A percentile compares a stretch with the other conserved stretches of the same genome.
Conservation (phyloP, 441 rosid species). For the Pelargonium fulgidum region DNA sequence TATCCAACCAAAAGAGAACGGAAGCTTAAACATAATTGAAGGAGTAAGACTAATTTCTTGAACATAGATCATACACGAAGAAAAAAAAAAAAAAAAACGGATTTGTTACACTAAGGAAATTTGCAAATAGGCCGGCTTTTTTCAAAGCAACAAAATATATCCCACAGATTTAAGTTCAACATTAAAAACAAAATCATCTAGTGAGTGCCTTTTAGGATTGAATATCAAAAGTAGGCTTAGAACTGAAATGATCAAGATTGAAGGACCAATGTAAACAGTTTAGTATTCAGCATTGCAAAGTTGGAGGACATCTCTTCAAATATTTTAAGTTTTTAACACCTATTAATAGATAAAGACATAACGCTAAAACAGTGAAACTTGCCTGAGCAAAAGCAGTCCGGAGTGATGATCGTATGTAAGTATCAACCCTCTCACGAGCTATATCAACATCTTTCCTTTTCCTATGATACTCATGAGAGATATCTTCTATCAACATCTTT, state of each 20-base stretch:
- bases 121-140: background rate
- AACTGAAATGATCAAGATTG: background rate
- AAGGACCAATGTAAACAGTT: background rate
- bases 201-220: background rate
- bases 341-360: slow-evolving; percentile 10
- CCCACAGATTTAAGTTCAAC: background rate
- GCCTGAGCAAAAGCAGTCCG: slow-evolving; percentile 52
- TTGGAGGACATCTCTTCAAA: background rate
- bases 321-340: background rate
- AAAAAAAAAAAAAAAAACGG: background rate
- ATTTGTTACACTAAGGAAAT: background rate
- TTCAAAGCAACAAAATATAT: background rate
- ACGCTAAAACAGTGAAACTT: slow-evolving; percentile 20
- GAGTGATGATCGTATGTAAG: slow-evolving; percentile 49
- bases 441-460: slow-evolving; percentile 36
- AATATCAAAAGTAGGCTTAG: background rate
- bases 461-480: slow-evolving; percentile 41
- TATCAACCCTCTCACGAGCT: slow-evolving; percentile 46
- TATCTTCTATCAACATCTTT: slow-evolving; percentile 40
- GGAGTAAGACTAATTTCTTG: background rate
- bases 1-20: background rate
- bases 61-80: background rate
- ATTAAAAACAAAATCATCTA: background rate
- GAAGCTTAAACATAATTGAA: background rate
- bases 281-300: background rate